phyloP scores from a whole-genome alignment of 2,329 filamentous ascomycete species.

The Gyromitra esculenta region DNA sequence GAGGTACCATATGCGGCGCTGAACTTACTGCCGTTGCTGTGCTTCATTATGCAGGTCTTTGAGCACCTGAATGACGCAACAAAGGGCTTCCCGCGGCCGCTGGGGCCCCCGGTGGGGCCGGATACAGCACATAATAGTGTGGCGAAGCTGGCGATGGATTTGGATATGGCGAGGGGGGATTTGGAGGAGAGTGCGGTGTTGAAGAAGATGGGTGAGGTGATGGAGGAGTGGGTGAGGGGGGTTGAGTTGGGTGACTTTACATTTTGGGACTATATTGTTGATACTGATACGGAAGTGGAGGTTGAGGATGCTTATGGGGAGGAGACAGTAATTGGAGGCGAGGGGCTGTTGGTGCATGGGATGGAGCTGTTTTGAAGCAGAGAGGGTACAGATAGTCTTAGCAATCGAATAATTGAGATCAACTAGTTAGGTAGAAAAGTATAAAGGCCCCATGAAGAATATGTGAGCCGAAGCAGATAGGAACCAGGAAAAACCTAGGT shows the following conservation, averaged over 20 bases:
- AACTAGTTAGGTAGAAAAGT: not conserved
- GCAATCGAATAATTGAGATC: not conserved
- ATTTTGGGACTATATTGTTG: conserved; percentile 19
- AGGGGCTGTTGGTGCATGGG: not conserved
- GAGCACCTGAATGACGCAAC: conserved; percentile 15
- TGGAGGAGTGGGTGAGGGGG: conserved; percentile 3
- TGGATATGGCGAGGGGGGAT: not conserved
- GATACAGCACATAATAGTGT: conserved; percentile 17
- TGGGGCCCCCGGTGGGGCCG: conserved; percentile 9
- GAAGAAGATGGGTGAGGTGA: not conserved
- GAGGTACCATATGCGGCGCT: conserved; percentile 1
- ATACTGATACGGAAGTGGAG: not conserved
- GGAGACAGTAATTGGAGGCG: not conserved
- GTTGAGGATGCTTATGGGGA: not conserved
- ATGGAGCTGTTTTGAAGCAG: not conserved
- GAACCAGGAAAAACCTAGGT: not conserved
- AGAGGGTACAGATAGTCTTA: not conserved
- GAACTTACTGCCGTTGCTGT: conserved; percentile 7
- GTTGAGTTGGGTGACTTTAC: conserved; percentile 25
- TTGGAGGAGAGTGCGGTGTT: conserved; percentile 5
- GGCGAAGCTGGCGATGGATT: conserved; percentile 11
- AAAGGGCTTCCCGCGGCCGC: not conserved
- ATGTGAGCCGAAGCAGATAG: too few species aligned
- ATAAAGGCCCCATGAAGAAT: too few species aligned
- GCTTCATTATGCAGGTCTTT: conserved; percentile 16